Base-by-base conservation (phyloP, 345 rosid species). In the Gynandropsis gynandra region DNA sequence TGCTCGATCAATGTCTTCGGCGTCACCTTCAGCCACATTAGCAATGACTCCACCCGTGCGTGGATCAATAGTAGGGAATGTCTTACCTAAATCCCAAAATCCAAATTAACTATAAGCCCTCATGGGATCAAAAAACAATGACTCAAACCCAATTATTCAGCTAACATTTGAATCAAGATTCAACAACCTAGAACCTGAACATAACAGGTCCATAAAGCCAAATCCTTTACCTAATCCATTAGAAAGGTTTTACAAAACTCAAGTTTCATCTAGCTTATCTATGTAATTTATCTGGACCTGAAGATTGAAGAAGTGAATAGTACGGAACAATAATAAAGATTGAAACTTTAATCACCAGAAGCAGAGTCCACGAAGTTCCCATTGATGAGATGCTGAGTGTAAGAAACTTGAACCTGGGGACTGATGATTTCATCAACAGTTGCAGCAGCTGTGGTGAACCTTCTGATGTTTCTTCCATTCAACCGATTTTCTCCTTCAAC, bases 21-120 rank as follows among this genome's bases (percentile, higher is more conserved):
- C 76, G 65, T 87, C 96, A 0, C 85, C 98, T 80, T 90, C 98
- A 51, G 98, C 95, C n/a, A 92, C 87, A 43, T 80, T 43, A 34
- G 93, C 78, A 73, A 87, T 92, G 56, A 82, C 85, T 41, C 87
- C 85, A 19, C 95, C 98, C 8, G 89, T 80, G 42, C 98, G 81
- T 3, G 98, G 98, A 63, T 92, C 98, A 62, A 70, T 50, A 10
- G 96, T 87, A 12, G 92, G 81, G 45, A 92, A 92, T 13, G 98
- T 82, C 76, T 64, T 79, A 17, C 89, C 88, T 81, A 47, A 50
- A 44, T 17, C 16, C 29, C 12, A 10, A 9, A 36, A 9, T 36
- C 11, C 1, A 9, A 11, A 36, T 1, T n/a, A 4, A 36, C 11
- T 36, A 1, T 9, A n/a, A 9, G 13, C 10, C 10, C 10, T 36